phyloP scores from a whole-genome alignment of 768 basidiomycete genomes.

The Mycena galericulata region DNA sequence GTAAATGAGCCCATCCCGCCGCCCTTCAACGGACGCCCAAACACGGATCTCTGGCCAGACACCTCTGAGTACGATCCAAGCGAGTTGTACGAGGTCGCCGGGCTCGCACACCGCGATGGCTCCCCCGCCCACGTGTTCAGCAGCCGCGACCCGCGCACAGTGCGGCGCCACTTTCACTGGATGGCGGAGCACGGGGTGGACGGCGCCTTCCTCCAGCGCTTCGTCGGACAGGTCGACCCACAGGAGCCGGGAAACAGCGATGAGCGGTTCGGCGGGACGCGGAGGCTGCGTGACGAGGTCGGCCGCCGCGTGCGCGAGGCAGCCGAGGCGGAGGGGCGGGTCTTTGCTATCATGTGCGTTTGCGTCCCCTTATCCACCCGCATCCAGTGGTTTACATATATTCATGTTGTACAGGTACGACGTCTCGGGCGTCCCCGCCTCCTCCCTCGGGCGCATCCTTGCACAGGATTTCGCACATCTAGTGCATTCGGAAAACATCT shows the following conservation, averaged over 20 bases:
- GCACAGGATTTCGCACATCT: slow-evolving; percentile 84
- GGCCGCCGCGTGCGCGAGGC: slow-evolving; percentile 78
- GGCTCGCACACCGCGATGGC: slow-evolving; percentile 67
- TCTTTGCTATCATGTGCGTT: slow-evolving; percentile 86
- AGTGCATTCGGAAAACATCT: slow-evolving; percentile 66
- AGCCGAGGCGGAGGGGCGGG: slow-evolving; percentile 83
- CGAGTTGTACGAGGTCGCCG: slow-evolving; percentile 78
- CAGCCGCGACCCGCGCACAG: slow-evolving; percentile 80
- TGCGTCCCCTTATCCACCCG: too few relatives aligned
- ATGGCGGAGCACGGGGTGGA: slow-evolving; percentile 88
- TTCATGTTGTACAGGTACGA: too few relatives aligned
- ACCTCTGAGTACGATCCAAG: slow-evolving; percentile 75
- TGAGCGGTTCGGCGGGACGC: slow-evolving; percentile 57
- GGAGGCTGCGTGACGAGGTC: slow-evolving; percentile 77
- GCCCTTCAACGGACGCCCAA: slow-evolving; percentile 72
- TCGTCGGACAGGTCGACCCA: slow-evolving; percentile 75
- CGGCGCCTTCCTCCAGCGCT: slow-evolving; percentile 86
- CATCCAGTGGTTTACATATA: too few relatives aligned
- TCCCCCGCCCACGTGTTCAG: slow-evolving; percentile 81
- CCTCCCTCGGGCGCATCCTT: slow-evolving; percentile 74
- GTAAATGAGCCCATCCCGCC: slow-evolving; percentile 71
- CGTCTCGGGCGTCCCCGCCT: slow-evolving; percentile 79
- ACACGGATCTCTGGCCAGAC: slow-evolving; percentile 86
- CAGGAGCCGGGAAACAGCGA: slow-evolving; percentile 52
- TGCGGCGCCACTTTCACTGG: slow-evolving; percentile 83